A percentile compares a stretch with the other conserved stretches of the same genome.
Evolutionary conservation across 73 alveolate genomes (phyloP).

Genomic region (Blepharisma stoltei): DNA sequence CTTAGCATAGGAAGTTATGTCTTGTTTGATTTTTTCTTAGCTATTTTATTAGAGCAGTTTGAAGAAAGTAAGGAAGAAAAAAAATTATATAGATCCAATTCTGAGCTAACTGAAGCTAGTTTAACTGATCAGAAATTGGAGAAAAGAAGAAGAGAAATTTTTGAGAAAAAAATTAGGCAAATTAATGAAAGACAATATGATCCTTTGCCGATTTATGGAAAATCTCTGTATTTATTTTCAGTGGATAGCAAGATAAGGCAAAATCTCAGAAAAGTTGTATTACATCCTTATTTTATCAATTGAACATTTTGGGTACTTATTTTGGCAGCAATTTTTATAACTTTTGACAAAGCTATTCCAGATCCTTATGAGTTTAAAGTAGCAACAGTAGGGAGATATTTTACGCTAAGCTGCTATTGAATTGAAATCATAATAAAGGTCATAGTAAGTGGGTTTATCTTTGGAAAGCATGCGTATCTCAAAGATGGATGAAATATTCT

Average conservation of each 20-base stretch:
- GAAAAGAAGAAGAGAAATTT: no score
- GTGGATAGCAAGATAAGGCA: neutral
- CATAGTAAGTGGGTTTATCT: slow-evolving; percentile 46
- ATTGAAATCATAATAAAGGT: slow-evolving; percentile 40
- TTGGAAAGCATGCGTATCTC: slow-evolving; percentile 37
- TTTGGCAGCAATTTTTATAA: slow-evolving; percentile 40
- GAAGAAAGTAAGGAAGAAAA: neutral
- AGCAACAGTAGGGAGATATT: slow-evolving; percentile 1
- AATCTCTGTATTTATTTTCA: neutral
- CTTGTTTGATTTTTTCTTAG: neutral
- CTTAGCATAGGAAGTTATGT: neutral
- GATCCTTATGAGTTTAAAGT: slow-evolving; percentile 35
- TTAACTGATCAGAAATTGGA: no score
- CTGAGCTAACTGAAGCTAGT: no score
- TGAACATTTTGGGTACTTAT: slow-evolving; percentile 42
- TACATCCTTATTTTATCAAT: slow-evolving; percentile 46
- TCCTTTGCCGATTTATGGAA: neutral
- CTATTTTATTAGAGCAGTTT: neutral
- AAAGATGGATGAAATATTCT: slow-evolving; percentile 49
- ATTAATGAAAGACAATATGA: neutral
- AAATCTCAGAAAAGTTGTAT: slow-evolving; percentile 14
- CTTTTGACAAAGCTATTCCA: slow-evolving; percentile 40
- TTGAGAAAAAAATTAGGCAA: no score
- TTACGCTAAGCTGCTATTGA: slow-evolving; percentile 37
- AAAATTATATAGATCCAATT: no score